phyloP scores from a whole-genome alignment of 2,329 filamentous ascomycete genomes.

The Alternaria alternata region DNA sequence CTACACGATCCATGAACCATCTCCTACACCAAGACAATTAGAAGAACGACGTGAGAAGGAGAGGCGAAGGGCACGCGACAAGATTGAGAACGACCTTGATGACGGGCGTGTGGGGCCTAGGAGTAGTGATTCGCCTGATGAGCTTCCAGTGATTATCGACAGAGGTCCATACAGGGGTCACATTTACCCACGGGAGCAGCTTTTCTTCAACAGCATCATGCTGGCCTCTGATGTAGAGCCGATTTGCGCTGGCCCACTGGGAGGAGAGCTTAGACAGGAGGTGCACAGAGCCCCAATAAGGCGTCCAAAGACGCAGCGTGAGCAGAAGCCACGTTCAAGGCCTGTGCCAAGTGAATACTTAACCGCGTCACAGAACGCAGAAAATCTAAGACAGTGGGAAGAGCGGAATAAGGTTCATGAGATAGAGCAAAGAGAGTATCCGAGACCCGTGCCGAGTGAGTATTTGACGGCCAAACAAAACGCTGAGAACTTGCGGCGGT shows the following conservation, averaged over 20 bases:
- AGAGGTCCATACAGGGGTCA: slow-evolving; percentile 20
- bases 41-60: not conserved
- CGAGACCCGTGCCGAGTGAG: slow-evolving; percentile 7
- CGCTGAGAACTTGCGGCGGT: not conserved
- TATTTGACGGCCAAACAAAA: slow-evolving; percentile 1
- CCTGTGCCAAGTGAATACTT: slow-evolving; percentile 9
- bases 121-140: slow-evolving; percentile 4
- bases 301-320: not conserved
- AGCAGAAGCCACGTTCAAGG: not conserved
- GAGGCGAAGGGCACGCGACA: not conserved
- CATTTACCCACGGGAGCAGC: slow-evolving; percentile 21
- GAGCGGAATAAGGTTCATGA: not conserved
- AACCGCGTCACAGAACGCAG: slow-evolving; percentile 1
- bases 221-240: slow-evolving; percentile 19
- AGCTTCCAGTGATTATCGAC: slow-evolving; percentile 23
- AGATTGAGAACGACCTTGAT: slow-evolving; percentile 12
- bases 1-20: not conserved
- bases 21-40: slow-evolving; percentile 1
- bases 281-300: slow-evolving; percentile 3
- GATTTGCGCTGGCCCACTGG: not conserved
- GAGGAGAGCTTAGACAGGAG: slow-evolving; percentile 11
- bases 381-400: slow-evolving; percentile 1
- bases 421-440: not conserved
- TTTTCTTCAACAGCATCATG: slow-evolving; percentile 33
- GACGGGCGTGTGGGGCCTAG: slow-evolving; percentile 3